Base-by-base conservation (phyloP, 2,329 filamentous ascomycete genomes). In the Rasamsonia emersonii region DNA sequence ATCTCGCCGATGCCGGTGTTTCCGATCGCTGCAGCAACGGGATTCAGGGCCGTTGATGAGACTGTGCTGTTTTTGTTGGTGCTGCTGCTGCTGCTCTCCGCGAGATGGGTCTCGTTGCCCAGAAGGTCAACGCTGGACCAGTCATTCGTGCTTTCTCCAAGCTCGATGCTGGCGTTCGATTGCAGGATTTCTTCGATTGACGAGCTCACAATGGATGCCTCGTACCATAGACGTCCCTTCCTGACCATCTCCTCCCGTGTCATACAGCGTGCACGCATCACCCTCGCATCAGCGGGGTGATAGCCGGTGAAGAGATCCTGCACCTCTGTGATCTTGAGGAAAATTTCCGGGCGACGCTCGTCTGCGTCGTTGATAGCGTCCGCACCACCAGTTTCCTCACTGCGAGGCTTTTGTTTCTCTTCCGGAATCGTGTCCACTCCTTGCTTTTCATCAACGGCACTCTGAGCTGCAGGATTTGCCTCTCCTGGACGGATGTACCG, bases 311-410 rank as follows among this genome's bases (percentile, higher is more conserved):
- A 24, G 5, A 65, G 46, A 17, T 56, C 52, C 35, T 64, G 62
- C 4, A 54, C 44, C 37, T 65, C 62, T 2, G 44, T 57, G 9
- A 63, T 41, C 36, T 61, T 54, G 1, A 59, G 39, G 33, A 48
- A 50, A 5, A 60, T 33, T 16, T 51, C 44, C 10, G 50, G 40
- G 13, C 13, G 18, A 16, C n/a, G 13, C 13, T 43, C 40, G 9
- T 36, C 34, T 9, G 28, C 37, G 5, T 32, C 27, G 9, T 31
- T 35, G n/a, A n/a, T n/a, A 18, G 43, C 37, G 4, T 33, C 37
- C 3, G 39, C 30, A 15, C 36, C 33, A 10, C 30, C 15, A 4
- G 10, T 31, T n/a, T n/a, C n/a, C 8, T 31, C 18, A 17, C 4
- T 14, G 9, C 9, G 5, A 16, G 29, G 9, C 11, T 2, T 21